Evolutionary conservation across 2,329 filamentous ascomycete genomes (phyloP), one percentile per base, ranked within the genome.

Genomic region (Plectosphaerella sp.): DNA sequence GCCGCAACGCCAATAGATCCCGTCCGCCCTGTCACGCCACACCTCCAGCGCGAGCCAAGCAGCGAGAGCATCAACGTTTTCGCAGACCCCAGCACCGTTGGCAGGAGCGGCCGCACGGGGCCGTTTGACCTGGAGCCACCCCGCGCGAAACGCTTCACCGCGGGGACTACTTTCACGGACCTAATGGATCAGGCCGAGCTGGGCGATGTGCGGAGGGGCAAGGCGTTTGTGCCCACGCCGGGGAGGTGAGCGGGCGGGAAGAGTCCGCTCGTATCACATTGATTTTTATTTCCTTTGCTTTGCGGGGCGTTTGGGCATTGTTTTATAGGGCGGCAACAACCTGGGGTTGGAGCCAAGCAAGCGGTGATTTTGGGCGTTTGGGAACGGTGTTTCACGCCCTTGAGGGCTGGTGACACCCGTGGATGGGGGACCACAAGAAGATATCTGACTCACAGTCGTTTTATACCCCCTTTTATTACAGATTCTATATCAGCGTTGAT

Each of bases 31-130:
- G 48, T 49, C 10, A 49, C 48, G 33, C 71, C 69, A 16, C 59
- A 63, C 41, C 52, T 72, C 48, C 65, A 70, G 45, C 65, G 71
- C n/a, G 71, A 76, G 55, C 69, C 70, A 3, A 77, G 72, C 58
- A 72, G 66, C 49, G 73, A 77, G 61, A 75, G 73, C 64, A 80
- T 82, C 62, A 75, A 78, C 55, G 69, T 82, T 9, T 80, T 78
- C 52, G 75, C 75, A 1, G 78, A 80, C 57, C 72, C 74, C 18
- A 64, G 67, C 47, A 75, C 71, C 1, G 69, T 75, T 22, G 68
- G 61, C 4, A 43, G 49, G 37, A 37, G 49, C 47, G 33, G 48
- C 14, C n/a, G 15, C 6, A 10, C 11, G 7, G 18, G 18, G 7
- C 42, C 45, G 59, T 60, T 45, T 45, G 9, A 22, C 42, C 11